Evolutionary conservation across 495 filamentous ascomycete genomes (phyloP).

Genomic region (Ascodesmis nigricans): DNA sequence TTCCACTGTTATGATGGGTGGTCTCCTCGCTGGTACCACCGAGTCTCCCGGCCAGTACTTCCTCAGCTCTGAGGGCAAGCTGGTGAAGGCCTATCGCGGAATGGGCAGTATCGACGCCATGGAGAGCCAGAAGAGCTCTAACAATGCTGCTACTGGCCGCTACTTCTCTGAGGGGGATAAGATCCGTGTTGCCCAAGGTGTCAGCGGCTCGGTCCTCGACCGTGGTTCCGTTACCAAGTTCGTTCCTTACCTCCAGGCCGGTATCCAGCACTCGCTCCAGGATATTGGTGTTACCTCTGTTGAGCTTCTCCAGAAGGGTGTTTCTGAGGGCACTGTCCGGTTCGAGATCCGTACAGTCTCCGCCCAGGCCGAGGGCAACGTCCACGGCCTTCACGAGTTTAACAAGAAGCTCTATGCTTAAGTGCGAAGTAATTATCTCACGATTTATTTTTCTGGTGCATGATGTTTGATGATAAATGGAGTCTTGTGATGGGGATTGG

Average conservation of each 20-base stretch:
- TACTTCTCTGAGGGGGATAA: conserved; percentile 96
- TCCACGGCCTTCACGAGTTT: conserved; percentile 89
- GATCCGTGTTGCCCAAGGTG: conserved; percentile 89
- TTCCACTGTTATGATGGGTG: conserved; percentile 97
- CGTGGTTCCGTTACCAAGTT: conserved; percentile 77
- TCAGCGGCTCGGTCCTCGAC: conserved; percentile 50
- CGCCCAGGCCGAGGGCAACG: conserved; percentile 84
- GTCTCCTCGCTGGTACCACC: conserved; percentile 86
- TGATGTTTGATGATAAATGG: background rate
- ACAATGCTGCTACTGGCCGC: conserved; percentile 87
- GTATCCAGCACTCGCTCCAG: conserved; percentile 90
- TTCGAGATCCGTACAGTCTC: conserved; percentile 89
- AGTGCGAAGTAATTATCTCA: conserved; percentile 8
- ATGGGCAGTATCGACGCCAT: conserved; percentile 98
- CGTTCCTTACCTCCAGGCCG: conserved; percentile 80
- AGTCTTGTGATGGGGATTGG: conserved; percentile 11
- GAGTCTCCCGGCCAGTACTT: conserved; percentile 96
- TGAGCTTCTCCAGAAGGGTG: conserved; percentile 48
- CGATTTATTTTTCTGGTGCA: conserved; percentile 1
- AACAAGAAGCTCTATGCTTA: conserved; percentile 98
- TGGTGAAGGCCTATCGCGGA: conserved; percentile 96
- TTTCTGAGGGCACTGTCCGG: conserved; percentile 53
- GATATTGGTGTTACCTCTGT: conserved; percentile 76
- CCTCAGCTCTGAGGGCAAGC: conserved; percentile 79
- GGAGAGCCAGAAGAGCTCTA: conserved; percentile 92